These are phyloP conservation scores for Teunomyces lycoperdinae DNA, from an alignment of 805 yeast species.

Conservation along the genomic window DNA sequence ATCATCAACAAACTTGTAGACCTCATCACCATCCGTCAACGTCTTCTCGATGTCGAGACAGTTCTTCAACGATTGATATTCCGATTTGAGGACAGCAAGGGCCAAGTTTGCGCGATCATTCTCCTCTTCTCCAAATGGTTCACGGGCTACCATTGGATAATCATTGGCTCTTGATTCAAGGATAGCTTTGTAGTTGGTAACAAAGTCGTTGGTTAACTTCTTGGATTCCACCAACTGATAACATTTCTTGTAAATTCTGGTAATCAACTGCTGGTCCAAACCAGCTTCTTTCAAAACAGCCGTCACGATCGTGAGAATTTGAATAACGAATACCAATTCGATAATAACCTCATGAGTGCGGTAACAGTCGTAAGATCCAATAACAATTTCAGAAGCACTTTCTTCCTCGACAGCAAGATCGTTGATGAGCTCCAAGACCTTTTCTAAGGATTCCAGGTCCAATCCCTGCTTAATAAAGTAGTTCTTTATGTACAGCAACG, in stretches of 20 bases:
- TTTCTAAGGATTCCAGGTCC: conserved; percentile 30
- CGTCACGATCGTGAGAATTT: conserved; percentile 42
- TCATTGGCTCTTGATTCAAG: conserved; percentile 36
- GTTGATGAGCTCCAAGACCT: conserved; percentile 27
- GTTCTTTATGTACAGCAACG: conserved; percentile 39
- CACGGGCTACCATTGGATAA: conserved; percentile 44
- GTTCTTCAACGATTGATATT: conserved; percentile 46
- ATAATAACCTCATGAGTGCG: conserved; percentile 53
- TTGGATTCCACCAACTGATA: conserved; percentile 56
- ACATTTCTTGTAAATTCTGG: conserved; percentile 56
- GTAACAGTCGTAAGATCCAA: conserved; percentile 65
- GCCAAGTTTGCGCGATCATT: conserved; percentile 45
- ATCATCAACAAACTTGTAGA: conserved; percentile 52
- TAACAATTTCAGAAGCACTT: conserved; percentile 38
- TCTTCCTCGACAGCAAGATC: conserved; percentile 34
- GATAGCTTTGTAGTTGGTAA: conserved; percentile 29
- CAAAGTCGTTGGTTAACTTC: conserved; percentile 42
- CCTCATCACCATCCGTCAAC: conserved; percentile 18
- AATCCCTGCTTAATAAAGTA: conserved; percentile 27
- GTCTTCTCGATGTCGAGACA: conserved; percentile 31
- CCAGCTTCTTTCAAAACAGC: conserved; percentile 23
- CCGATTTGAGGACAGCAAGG: conserved; percentile 53
- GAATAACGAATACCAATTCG: conserved; percentile 56
- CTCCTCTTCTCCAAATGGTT: conserved; percentile 10
- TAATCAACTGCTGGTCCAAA: conserved; percentile 29